Conservation (phyloP, 2,329 filamentous ascomycete genomes). For the Aureobasidium sp. region DNA sequence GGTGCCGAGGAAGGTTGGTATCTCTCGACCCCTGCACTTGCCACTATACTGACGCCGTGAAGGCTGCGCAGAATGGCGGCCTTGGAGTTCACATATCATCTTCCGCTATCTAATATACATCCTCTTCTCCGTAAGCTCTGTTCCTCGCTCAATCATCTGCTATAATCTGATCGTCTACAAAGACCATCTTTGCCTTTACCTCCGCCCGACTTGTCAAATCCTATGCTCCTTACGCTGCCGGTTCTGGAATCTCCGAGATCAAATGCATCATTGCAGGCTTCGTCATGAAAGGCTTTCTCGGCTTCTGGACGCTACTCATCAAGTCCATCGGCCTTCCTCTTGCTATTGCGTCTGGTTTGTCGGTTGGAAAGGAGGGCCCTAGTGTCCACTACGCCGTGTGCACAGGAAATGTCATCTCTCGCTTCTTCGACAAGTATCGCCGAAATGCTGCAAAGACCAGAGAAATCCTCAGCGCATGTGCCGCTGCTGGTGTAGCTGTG, state of each 20-base stretch:
- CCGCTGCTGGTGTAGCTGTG: slow-evolving; percentile 89
- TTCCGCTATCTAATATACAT: slow-evolving; percentile 87
- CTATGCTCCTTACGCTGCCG: slow-evolving; percentile 92
- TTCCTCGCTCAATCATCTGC: slow-evolving; percentile 19
- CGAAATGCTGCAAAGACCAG: slow-evolving; percentile 88
- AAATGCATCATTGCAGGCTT: slow-evolving; percentile 99
- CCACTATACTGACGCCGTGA: slow-evolving; percentile 33
- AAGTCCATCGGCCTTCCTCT: slow-evolving; percentile 87
- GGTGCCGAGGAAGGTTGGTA: slow-evolving; percentile 64
- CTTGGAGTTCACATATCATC: slow-evolving; percentile 70
- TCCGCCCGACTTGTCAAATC: slow-evolving; percentile 79
- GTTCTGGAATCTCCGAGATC: slow-evolving; percentile 96
- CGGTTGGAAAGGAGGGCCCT: slow-evolving; percentile 92
- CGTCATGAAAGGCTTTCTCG: slow-evolving; percentile 97
- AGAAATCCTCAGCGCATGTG: slow-evolving; percentile 89
- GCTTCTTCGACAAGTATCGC: slow-evolving; percentile 86
- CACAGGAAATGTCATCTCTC: slow-evolving; percentile 90
- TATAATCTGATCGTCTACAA: neutral
- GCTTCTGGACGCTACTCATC: slow-evolving; percentile 83
- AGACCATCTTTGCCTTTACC: slow-evolving; percentile 62
- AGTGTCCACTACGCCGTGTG: slow-evolving; percentile 99
- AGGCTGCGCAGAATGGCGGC: slow-evolving; percentile 76
- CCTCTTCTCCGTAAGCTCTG: slow-evolving; percentile 58
- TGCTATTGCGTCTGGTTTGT: slow-evolving; percentile 87
- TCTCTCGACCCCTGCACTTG: slow-evolving; percentile 33